Conservation (phyloP, 2,329 filamentous ascomycete genomes). For the Nigrospora oryzae region DNA sequence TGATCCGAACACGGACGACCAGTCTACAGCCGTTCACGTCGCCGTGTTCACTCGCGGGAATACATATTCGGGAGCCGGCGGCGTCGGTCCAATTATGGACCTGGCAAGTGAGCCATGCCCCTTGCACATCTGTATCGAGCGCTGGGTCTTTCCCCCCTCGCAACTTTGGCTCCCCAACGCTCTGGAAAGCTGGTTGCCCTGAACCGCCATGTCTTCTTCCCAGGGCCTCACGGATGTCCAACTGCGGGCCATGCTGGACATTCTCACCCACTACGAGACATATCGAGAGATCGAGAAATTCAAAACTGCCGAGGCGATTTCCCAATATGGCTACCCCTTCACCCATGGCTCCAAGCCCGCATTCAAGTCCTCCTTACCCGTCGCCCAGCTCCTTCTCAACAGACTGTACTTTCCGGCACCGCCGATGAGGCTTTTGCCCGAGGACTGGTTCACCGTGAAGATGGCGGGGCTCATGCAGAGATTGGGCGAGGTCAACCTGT, state of each 20-base stretch:
- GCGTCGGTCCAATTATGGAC: too few relatives aligned
- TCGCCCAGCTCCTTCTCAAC: conserved; percentile 61
- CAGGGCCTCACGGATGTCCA: conserved; percentile 26
- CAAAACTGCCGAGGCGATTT: conserved; percentile 55
- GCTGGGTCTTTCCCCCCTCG: too few relatives aligned
- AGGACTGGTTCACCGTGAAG: conserved; percentile 57
- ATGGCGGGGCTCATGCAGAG: conserved; percentile 51
- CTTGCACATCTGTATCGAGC: too few relatives aligned
- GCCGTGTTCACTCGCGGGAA: too few relatives aligned
- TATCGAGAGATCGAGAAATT: conserved; percentile 66
- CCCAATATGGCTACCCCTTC: conserved; percentile 65
- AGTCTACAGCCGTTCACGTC: too few relatives aligned
- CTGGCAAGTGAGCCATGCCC: too few relatives aligned
- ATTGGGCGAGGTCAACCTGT: conserved; percentile 60
- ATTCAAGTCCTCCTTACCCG: conserved; percentile 43
- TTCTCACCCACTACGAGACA: conserved; percentile 50
- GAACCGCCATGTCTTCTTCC: background rate
- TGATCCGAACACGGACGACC: too few relatives aligned
- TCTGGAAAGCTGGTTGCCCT: too few relatives aligned
- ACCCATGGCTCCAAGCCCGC: conserved; percentile 12
- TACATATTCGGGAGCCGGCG: too few relatives aligned
- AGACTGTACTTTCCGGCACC: conserved; percentile 59
- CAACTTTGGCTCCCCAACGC: too few relatives aligned
- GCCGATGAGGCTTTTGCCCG: conserved; percentile 52
- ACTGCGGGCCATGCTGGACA: conserved; percentile 46